phyloP scores from a whole-genome alignment of 352 stramenopile species.

The Phytophthora meadii region DNA sequence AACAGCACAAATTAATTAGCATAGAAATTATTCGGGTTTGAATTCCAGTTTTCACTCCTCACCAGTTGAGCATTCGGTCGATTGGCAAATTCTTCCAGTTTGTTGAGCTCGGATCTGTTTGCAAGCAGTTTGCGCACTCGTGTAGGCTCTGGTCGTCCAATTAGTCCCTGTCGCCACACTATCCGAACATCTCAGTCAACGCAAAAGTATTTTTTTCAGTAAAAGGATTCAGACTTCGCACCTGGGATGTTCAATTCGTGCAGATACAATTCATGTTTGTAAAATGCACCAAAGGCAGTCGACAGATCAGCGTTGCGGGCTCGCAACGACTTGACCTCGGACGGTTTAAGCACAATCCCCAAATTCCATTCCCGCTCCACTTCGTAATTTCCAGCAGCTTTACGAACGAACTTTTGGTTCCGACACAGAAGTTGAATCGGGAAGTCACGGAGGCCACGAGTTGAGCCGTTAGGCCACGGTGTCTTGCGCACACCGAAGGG shows the following conservation, averaged over 20 bases:
- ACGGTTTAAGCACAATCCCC: constrained; percentile 73
- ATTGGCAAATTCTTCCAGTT: constrained; percentile 69
- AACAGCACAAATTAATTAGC: not conserved
- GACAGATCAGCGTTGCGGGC: constrained; percentile 74
- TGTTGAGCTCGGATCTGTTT: constrained; percentile 80
- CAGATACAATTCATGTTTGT: constrained; percentile 74
- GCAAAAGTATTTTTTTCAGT: not conserved
- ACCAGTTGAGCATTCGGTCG: constrained; percentile 77
- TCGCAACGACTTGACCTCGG: constrained; percentile 81
- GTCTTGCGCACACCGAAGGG: not conserved
- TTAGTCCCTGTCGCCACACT: constrained; percentile 82
- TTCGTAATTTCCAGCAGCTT: constrained; percentile 50
- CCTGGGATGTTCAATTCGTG: constrained; percentile 83
- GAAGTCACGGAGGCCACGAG: constrained; percentile 56
- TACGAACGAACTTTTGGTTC: constrained; percentile 73
- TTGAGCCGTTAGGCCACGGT: constrained; percentile 15
- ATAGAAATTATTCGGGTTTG: too few relatives aligned
- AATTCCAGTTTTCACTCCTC: not conserved
- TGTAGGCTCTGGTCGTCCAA: constrained; percentile 71
- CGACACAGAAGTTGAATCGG: constrained; percentile 67
- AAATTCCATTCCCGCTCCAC: constrained; percentile 82
- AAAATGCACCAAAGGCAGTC: constrained; percentile 79
- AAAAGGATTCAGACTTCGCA: constrained; percentile 20
- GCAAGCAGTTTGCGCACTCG: constrained; percentile 81
- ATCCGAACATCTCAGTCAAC: constrained; percentile 25